These are phyloP conservation scores for Carex kokanica DNA, from an alignment of 176 grass and related monocot genomes.

Conservation along the genomic window DNA sequence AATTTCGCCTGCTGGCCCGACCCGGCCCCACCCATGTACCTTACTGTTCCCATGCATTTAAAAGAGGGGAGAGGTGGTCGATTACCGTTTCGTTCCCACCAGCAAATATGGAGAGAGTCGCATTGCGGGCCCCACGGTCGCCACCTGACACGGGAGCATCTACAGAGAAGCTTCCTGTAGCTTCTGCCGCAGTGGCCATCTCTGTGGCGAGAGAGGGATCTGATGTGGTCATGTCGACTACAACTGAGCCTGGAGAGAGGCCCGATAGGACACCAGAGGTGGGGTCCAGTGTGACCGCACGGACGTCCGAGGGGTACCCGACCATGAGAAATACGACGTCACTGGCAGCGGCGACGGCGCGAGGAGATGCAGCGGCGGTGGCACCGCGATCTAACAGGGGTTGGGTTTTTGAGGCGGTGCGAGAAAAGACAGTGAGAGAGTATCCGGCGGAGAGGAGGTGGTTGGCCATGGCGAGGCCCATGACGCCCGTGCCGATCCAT, in stretches of 20 bases:
- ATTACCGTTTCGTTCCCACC: constrained; percentile 59
- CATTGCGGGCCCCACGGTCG: constrained; percentile 69
- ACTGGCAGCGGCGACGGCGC: constrained; percentile 41
- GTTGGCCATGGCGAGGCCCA: constrained; percentile 87
- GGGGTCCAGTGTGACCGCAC: constrained; percentile 55
- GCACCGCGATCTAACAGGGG: constrained; percentile 55
- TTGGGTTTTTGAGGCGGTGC: constrained; percentile 63
- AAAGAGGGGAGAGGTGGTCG: constrained; percentile 52
- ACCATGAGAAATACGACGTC: constrained; percentile 98
- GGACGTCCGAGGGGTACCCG: constrained; percentile 80
- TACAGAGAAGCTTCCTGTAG: constrained; percentile 36
- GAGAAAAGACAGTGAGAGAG: constrained; percentile 77
- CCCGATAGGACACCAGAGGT: constrained; percentile 56
- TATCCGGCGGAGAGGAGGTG: constrained; percentile 82
- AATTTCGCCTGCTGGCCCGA: constrained; percentile 78
- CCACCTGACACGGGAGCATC: constrained; percentile 82
- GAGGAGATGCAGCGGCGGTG: constrained; percentile 39
- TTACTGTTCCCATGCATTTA: constrained; percentile 69
- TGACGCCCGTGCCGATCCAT: constrained; percentile 92
- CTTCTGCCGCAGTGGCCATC: constrained; percentile 44
- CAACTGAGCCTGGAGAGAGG: constrained; percentile 53
- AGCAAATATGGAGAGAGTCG: constrained; percentile 73
- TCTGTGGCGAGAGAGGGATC: constrained; percentile 76
- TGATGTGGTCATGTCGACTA: constrained; percentile 94
- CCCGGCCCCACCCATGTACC: constrained; percentile 79